Conservation (phyloP, 345 rosid species). For the Eucalyptus polybractea region DNA sequence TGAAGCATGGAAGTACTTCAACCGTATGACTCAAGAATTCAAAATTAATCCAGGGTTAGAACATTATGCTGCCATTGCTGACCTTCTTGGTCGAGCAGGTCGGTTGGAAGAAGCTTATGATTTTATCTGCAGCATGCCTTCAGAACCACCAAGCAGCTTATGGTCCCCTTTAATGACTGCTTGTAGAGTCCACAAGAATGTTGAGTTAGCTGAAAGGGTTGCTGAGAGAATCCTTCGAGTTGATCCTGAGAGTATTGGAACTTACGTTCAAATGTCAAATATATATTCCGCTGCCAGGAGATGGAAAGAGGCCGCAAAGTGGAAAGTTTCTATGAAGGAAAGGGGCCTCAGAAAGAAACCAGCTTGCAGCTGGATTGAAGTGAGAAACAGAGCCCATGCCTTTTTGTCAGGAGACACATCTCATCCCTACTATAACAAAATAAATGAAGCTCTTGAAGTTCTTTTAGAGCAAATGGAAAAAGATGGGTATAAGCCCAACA, state of each 20-base stretch:
- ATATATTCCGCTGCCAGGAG: slow-evolving; percentile 54
- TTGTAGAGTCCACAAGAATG: slow-evolving; percentile 65
- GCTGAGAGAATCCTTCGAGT: slow-evolving; percentile 34
- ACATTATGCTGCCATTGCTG: slow-evolving; percentile 79
- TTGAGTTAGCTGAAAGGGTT: slow-evolving; percentile 65
- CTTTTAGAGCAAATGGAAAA: slow-evolving; percentile 48
- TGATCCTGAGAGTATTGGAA: slow-evolving; percentile 65
- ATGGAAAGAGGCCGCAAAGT: slow-evolving; percentile 50
- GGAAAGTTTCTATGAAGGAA: slow-evolving; percentile 33
- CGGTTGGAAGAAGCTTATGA: slow-evolving; percentile 69
- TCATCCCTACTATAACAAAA: slow-evolving; percentile 32
- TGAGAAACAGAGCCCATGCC: slow-evolving; percentile 47
- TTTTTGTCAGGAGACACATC: slow-evolving; percentile 70
- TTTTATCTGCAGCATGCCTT: slow-evolving; percentile 35
- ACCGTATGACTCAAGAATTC: slow-evolving; percentile 38
- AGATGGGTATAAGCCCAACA: slow-evolving; percentile 66
- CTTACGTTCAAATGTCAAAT: slow-evolving; percentile 64
- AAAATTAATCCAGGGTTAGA: slow-evolving; percentile 57
- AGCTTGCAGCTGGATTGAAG: slow-evolving; percentile 84
- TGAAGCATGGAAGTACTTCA: slow-evolving; percentile 51
- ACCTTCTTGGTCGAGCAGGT: slow-evolving; percentile 87
- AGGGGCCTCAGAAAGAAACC: slow-evolving; percentile 57
- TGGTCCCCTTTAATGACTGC: slow-evolving; percentile 71
- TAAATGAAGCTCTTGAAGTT: slow-evolving; percentile 27
- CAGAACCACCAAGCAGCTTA: slow-evolving; percentile 39